Percentiles rank a stretch among this genome's conserved stretches.
Conservation (phyloP, 768 basidiomycete species). For the Boletus reticulatus region DNA sequence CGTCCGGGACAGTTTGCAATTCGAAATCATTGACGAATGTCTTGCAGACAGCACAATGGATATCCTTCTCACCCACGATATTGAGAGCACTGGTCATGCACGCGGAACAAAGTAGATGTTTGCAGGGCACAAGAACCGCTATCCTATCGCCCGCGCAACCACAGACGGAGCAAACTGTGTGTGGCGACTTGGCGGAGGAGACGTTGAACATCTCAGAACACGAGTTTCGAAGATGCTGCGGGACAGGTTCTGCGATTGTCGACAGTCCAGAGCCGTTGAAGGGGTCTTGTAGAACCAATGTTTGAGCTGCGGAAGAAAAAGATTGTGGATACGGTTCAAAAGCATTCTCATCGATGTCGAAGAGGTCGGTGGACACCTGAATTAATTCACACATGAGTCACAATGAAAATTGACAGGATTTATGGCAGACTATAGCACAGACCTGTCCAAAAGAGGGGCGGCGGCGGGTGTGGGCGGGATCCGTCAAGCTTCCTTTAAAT, state of each 20-base stretch:
- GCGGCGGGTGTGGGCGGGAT: constrained; percentile 56
- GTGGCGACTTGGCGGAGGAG: constrained; percentile 9
- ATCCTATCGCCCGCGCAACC: constrained; percentile 46
- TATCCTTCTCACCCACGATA: constrained; percentile 87
- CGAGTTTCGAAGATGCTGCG: constrained; percentile 21
- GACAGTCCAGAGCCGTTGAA: constrained; percentile 38
- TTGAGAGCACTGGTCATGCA: constrained; percentile 86
- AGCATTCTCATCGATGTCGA: constrained; percentile 74
- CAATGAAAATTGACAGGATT: constrained; percentile 5
- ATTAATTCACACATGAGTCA: constrained; percentile 18
- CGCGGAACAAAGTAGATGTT: constrained; percentile 72
- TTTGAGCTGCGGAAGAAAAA: constrained; percentile 32
- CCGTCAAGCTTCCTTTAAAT: constrained; percentile 69
- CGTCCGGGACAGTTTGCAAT: constrained; percentile 35
- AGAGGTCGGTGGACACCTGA: constrained; percentile 54
- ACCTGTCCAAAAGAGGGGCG: constrained; percentile 42
- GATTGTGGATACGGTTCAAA: constrained; percentile 49
- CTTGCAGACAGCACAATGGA: constrained; percentile 82
- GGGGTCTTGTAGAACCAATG: constrained; percentile 42
- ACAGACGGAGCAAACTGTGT: constrained; percentile 61
- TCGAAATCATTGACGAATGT: constrained; percentile 67
- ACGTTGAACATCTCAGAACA: constrained; percentile 24
- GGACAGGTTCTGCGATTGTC: constrained; percentile 29
- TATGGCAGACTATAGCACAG: constrained; percentile 14
- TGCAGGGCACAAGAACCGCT: constrained; percentile 72